Conservation (phyloP, 768 basidiomycete genomes). For the Macrolepiota dolichaula region DNA sequence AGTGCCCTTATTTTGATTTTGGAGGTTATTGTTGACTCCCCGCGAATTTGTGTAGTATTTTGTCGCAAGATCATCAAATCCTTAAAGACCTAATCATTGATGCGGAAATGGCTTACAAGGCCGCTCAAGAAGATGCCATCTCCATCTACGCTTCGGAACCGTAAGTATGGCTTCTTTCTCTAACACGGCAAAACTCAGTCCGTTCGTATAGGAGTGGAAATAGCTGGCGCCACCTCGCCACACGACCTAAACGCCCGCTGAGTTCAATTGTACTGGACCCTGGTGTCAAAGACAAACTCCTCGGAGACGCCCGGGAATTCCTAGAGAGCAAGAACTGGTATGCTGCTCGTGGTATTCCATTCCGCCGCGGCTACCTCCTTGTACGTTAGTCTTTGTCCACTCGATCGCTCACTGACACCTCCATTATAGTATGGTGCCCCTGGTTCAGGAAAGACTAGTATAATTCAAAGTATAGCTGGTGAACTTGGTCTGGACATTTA, state of each 20-base stretch:
- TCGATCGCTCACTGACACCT: neutral
- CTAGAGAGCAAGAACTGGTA: slow-evolving; percentile 72
- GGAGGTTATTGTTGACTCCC: neutral
- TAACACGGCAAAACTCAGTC: neutral
- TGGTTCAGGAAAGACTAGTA: slow-evolving; percentile 75
- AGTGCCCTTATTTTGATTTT: neutral
- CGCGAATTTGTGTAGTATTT: slow-evolving; percentile 34
- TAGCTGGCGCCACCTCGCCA: slow-evolving; percentile 53
- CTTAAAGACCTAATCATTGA: slow-evolving; percentile 54
- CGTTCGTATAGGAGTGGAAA: slow-evolving; percentile 19
- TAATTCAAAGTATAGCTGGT: slow-evolving; percentile 76
- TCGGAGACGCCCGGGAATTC: slow-evolving; percentile 72
- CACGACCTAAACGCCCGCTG: slow-evolving; percentile 62
- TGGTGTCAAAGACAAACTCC: slow-evolving; percentile 59
- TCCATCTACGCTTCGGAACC: slow-evolving; percentile 49
- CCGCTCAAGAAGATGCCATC: slow-evolving; percentile 49
- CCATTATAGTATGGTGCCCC: slow-evolving; percentile 59
- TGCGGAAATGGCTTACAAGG: slow-evolving; percentile 47
- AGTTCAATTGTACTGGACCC: slow-evolving; percentile 69
- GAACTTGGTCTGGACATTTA: slow-evolving; percentile 74
- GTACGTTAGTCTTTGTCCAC: slow-evolving; percentile 15
- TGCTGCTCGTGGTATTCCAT: slow-evolving; percentile 72
- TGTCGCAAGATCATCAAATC: slow-evolving; percentile 40
- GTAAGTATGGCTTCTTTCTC: slow-evolving; percentile 18
- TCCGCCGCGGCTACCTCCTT: slow-evolving; percentile 76